A percentile compares a stretch with the other conserved stretches of the same genome.
phyloP scores from a whole-genome alignment of 1,284 basidiomycete genomes.

The Cutaneotrichosporon dermatis region DNA sequence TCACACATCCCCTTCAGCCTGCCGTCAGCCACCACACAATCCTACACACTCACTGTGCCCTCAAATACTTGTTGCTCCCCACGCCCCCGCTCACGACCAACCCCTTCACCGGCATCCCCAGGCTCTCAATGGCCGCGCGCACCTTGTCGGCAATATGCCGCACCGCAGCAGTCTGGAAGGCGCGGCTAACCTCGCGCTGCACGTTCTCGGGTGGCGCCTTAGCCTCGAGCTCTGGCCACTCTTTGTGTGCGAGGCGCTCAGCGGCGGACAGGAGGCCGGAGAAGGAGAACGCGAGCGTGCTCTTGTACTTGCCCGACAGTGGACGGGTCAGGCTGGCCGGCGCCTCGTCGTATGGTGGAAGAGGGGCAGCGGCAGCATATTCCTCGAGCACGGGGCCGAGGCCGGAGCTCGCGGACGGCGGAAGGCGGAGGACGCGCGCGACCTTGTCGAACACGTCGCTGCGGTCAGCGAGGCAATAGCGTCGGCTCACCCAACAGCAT shows the following conservation, averaged over 20 bases:
- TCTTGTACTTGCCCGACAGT: slow-evolving; percentile 43
- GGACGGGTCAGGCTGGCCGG: slow-evolving; percentile 55
- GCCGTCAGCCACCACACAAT: neutral
- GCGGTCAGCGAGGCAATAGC: slow-evolving; percentile 6
- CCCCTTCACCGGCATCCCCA: slow-evolving; percentile 50
- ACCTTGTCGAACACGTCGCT: slow-evolving; percentile 74
- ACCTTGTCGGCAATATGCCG: slow-evolving; percentile 73
- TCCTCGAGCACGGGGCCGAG: slow-evolving; percentile 73
- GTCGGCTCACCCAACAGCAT: slow-evolving; percentile 60
- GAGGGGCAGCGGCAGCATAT: slow-evolving; percentile 49
- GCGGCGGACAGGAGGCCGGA: slow-evolving; percentile 65
- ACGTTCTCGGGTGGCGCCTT: slow-evolving; percentile 9
- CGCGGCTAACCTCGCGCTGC: slow-evolving; percentile 55
- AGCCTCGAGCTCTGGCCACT: no score
- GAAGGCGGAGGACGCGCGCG: slow-evolving; percentile 62
- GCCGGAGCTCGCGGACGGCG: slow-evolving; percentile 57
- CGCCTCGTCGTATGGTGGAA: slow-evolving; percentile 27
- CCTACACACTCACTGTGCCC: slow-evolving; percentile 55
- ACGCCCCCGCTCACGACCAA: slow-evolving; percentile 87
- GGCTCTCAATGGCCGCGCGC: slow-evolving; percentile 56
- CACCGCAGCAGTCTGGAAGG: slow-evolving; percentile 69
- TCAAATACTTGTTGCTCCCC: slow-evolving; percentile 71
- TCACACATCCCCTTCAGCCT: slow-evolving; percentile 27
- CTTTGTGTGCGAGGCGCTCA: slow-evolving; percentile 20
- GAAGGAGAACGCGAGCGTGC: slow-evolving; percentile 65